Percentiles rank a stretch among this genome's conserved stretches.
Evolutionary conservation across 768 basidiomycete genomes (phyloP).

Genomic region (Tylopilus balloui): DNA sequence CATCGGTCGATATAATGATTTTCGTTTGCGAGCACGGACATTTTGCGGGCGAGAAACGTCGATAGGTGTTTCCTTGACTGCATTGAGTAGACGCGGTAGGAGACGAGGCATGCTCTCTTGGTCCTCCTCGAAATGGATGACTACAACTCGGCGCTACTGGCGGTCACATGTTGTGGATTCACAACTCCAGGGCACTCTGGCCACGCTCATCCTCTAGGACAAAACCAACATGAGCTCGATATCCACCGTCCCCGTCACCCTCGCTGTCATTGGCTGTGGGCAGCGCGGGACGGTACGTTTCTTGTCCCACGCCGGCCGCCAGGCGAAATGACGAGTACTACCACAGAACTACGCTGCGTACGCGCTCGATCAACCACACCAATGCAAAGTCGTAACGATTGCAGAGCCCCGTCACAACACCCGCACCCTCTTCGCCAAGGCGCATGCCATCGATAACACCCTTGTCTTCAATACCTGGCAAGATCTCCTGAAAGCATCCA

Average conservation of each 20-base stretch:
- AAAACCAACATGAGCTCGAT: conserved; percentile 20
- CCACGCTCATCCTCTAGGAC: conserved; percentile 24
- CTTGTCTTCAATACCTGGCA: conserved; percentile 71
- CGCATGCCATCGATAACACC: conserved; percentile 58
- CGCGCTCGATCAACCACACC: conserved; percentile 52
- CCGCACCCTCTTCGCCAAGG: conserved; percentile 49
- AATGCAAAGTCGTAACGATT: conserved; percentile 77
- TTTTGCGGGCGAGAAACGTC: conserved; percentile 7
- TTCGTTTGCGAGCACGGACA: conserved; percentile 19
- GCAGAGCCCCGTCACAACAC: conserved; percentile 78
- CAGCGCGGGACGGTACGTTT: conserved; percentile 68
- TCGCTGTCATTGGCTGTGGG: conserved; percentile 80
- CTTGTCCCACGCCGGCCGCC: neutral
- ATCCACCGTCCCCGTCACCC: conserved; percentile 46
- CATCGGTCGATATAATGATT: conserved; percentile 34
- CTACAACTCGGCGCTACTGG: neutral
- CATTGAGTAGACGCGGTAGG: conserved; percentile 57
- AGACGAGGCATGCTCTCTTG: conserved; percentile 78
- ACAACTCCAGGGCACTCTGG: conserved; percentile 34
- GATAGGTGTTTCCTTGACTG: conserved; percentile 32
- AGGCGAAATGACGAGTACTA: neutral
- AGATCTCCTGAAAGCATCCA: conserved; percentile 64
- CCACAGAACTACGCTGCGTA: conserved; percentile 60
- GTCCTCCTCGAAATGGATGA: neutral
- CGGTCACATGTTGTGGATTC: conserved; percentile 24